Evolutionary conservation across 2,329 filamentous ascomycete genomes (phyloP), one percentile per base, ranked within the genome.

Genomic region (Anthostomella pinea): DNA sequence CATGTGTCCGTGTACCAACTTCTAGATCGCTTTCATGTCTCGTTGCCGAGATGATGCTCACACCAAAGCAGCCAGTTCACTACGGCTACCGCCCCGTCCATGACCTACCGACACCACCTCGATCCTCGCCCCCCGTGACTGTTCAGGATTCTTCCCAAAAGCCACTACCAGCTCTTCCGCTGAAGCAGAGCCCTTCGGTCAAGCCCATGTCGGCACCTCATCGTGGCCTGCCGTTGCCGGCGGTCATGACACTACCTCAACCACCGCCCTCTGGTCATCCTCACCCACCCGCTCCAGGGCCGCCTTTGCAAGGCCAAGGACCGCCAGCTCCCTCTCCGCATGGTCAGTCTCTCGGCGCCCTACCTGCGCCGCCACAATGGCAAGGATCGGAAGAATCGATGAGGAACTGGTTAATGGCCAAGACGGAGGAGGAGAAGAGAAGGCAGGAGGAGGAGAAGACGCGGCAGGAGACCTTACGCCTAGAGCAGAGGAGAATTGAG

Each of bases 381-480:
- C 77, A 83, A 54, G 75, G 74, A 30, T 70, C 75, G 21, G 83
- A 87, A 53, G 83, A 87, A 23, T 75, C 79, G 3, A 85, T 86
- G 80, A 79, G 75, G 44, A 75, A 72, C 36, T 89, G 84, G 84
- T 66, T 88, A 15, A 64, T 75, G 36, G 80, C 84, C 35, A 87
- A 82, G 59, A 69, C 78, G 1, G 85, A 89, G 60, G 85, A 89
- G 56, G 85, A 89, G 54, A 79, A 73, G 55, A 74, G 80, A 43
- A 81, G 68, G 56, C 84, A 87, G 62, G 84, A 89, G 61, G 83
- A 88, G 61, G 83, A 88, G 62, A 83, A 74, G 52, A 79, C 75
- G 15, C 68, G 68, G 27, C 76, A 79, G 51, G 85, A 87, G 60
- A 67, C 69, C 20, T 63, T 86, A 27, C 79, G 80, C 17, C 63